Evolutionary conservation across 164 flowering plant species (phyloP).

Genomic region (Cinnamomum chago): DNA sequence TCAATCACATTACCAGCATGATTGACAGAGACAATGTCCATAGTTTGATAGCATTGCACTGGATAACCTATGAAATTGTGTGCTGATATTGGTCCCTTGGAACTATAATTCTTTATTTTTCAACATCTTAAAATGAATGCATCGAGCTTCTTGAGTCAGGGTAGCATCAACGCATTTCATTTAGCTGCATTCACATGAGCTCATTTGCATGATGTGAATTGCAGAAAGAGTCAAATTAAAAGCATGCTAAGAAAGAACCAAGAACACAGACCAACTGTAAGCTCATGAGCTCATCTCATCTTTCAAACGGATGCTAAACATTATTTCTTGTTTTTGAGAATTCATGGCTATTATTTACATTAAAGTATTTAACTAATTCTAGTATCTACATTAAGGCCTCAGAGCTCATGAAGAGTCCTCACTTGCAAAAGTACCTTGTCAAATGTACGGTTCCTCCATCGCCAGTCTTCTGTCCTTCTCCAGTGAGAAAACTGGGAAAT

Average conservation of each 20-base stretch:
- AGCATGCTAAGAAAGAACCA: constrained; percentile 68
- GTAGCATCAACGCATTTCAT: background rate
- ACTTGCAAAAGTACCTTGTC: constrained; percentile 63
- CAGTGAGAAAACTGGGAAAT: constrained; percentile 40
- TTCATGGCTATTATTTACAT: background rate
- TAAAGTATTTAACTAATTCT: background rate
- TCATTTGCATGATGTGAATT: background rate
- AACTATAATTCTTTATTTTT: background rate
- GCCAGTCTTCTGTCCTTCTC: constrained; percentile 26
- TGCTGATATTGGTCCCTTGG: background rate
- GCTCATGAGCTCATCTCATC: constrained; percentile 29
- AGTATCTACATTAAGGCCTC: constrained; percentile 46
- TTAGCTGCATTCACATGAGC: background rate
- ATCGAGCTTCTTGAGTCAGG: background rate
- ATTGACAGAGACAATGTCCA: no score
- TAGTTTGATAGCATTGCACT: background rate
- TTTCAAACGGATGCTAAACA: background rate
- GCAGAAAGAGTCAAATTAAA: constrained; percentile 58
- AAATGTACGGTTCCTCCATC: constrained; percentile 42
- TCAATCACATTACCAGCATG: background rate
- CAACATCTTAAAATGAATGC: no score
- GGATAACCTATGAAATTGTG: background rate
- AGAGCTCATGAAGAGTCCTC: constrained; percentile 66
- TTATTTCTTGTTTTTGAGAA: no score
- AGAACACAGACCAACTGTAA: constrained; percentile 69